Base-by-base conservation (phyloP, 768 basidiomycete species). In the Daedaleopsis sinensis region DNA sequence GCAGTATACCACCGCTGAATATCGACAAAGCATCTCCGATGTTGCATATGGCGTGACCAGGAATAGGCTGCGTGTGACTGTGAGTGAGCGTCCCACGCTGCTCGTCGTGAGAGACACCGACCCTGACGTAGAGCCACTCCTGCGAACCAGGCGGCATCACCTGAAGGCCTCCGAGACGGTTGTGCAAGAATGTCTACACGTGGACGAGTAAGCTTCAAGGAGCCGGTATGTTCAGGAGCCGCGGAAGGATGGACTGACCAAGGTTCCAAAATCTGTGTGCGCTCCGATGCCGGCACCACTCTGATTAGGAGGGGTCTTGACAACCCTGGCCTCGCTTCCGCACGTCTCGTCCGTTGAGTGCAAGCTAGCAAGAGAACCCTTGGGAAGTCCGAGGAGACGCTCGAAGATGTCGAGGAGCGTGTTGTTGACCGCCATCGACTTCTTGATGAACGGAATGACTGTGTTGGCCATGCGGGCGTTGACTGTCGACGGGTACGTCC, bases 191-290 rank as follows among this genome's bases (percentile, higher is more conserved):
- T 1, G 77, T 74, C 73, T 77, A 59, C 23, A 23, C 19, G 37
- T 44, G 36, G 1, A 23, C 60, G 12, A 38, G 36, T 56, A 21
- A 60, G 62, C 55, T 19, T 21, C 50, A 37, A 46, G 35, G 19
- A 32, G 18, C 56, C 52, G 36, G 43, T 58, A 57, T 55, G 58
- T 50, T 27, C 56, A 27, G 18, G 27, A 46, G 59, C 49, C 18
- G 21, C 47, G 13, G 47, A 49, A 13, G 23, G 47, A 46, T 18
- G n/a, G n/a, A 52, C 82, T 68, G 65, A 87, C 87, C 58, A 89
- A 69, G n/a, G 84, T 85, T n/a, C 88, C 87, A 63, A 89, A 90
- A 71, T 89, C 89, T 3, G 88, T 89, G 68, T 90, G 89, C 1
- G 84, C 82, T 19, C 87, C 87, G n/a, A 89, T 57, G 69, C 74